Conservation (phyloP, 1,284 basidiomycete genomes). For the Baeospora myosura region DNA sequence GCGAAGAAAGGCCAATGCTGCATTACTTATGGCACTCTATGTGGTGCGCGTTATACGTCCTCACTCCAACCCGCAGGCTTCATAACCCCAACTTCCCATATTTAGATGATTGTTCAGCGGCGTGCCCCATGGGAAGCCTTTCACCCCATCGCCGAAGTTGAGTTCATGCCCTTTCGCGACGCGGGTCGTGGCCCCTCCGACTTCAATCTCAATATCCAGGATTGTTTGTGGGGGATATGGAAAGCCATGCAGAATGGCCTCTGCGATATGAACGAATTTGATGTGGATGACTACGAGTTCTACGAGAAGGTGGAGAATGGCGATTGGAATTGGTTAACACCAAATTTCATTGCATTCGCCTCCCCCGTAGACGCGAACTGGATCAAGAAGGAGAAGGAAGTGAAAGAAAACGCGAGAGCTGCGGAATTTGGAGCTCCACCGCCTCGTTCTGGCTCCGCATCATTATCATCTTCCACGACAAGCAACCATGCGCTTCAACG, state of each 20-base stretch:
- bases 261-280: slow-evolving; percentile 89
- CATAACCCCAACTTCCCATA: slow-evolving; percentile 5
- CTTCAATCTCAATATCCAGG: slow-evolving; percentile 88
- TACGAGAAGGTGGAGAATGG: slow-evolving; percentile 96
- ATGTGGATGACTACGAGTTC: slow-evolving; percentile 83
- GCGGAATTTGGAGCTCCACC: slow-evolving; percentile 16
- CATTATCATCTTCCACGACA: slow-evolving; percentile 28
- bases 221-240: slow-evolving; percentile 92
- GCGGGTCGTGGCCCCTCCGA: slow-evolving; percentile 91
- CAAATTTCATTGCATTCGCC: slow-evolving; percentile 92
- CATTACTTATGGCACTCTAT: slow-evolving; percentile 87
- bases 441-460: slow-evolving; percentile 20
- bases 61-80: too few relatives aligned
- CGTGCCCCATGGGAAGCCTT: slow-evolving; percentile 94
- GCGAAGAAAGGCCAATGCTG: slow-evolving; percentile 87
- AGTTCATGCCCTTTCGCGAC: slow-evolving; percentile 94
- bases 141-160: slow-evolving; percentile 82
- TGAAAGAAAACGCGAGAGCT: slow-evolving; percentile 30
- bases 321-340: slow-evolving; percentile 96
- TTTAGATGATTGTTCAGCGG: slow-evolving; percentile 87
- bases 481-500: slow-evolving; percentile 64
- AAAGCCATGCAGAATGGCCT: slow-evolving; percentile 88
- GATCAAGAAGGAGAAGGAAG: slow-evolving; percentile 66
- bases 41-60: slow-evolving; percentile 46
- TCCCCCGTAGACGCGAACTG: slow-evolving; percentile 80